These are phyloP conservation scores for Dactylellina cionopaga DNA, from an alignment of 2,329 filamentous ascomycete genomes.

Conservation along the genomic window DNA sequence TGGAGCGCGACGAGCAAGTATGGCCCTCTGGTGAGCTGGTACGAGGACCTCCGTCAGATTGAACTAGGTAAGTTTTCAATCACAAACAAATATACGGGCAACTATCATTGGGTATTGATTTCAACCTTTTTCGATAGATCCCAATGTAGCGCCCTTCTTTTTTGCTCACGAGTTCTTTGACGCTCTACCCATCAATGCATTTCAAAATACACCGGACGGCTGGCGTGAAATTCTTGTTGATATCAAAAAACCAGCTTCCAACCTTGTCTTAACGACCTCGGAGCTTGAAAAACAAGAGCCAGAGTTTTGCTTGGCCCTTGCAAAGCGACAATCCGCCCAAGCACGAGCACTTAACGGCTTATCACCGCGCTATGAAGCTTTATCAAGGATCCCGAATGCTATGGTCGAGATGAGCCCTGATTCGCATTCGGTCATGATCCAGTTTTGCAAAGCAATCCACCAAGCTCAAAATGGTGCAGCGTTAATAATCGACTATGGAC, in stretches of 20 bases:
- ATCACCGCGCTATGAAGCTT: conserved; percentile 78
- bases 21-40: conserved; percentile 44
- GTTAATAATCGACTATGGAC: conserved; percentile 95
- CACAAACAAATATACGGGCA: no score
- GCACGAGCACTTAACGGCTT: conserved; percentile 84
- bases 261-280: conserved; percentile 57
- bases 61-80: conserved; percentile 17
- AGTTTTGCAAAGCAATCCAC: conserved; percentile 86
- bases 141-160: conserved; percentile 84
- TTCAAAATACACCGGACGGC: conserved; percentile 71
- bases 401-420: conserved; percentile 92
- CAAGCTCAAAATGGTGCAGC: conserved; percentile 76
- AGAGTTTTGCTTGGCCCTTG: conserved; percentile 87
- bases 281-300: conserved; percentile 65
- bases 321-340: conserved; percentile 79
- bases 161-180: conserved; percentile 99
- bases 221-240: conserved; percentile 65
- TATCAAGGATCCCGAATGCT: conserved; percentile 74
- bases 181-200: conserved; percentile 93
- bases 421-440: conserved; percentile 78
- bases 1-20: conserved; percentile 22
- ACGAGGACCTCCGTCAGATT: conserved; percentile 75
- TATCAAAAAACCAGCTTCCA: conserved; percentile 60
- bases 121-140: conserved; percentile 59
- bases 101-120: no score